These are phyloP conservation scores for Thraustochytrium sp. DNA, from an alignment of 352 stramenopile genomes.

Conservation along the genomic window DNA sequence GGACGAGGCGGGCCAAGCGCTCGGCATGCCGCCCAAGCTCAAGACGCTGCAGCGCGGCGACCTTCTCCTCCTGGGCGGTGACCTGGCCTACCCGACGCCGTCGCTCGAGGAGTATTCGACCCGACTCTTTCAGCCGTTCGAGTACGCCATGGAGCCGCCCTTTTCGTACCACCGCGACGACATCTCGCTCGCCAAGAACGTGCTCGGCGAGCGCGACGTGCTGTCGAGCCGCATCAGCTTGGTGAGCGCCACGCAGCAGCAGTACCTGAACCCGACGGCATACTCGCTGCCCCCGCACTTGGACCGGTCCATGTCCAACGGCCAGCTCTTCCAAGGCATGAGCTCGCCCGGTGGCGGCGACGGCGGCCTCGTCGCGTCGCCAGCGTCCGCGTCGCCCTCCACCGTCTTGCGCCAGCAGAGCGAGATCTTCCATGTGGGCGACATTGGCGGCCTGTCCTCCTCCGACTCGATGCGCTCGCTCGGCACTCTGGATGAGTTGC, in stretches of 20 bases:
- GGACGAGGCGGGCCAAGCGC: neutral
- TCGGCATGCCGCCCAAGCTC: too few relatives aligned
- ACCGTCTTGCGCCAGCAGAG: neutral
- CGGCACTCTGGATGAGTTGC: neutral
- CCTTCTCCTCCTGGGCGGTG: conserved; percentile 77
- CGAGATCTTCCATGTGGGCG: neutral
- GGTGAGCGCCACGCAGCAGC: neutral
- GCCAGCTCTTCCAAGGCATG: neutral
- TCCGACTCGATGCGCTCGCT: neutral
- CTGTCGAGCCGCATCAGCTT: conserved; percentile 44
- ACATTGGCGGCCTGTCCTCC: neutral
- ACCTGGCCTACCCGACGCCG: conserved; percentile 83
- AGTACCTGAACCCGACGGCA: neutral
- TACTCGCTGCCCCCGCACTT: neutral
- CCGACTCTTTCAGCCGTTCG: conserved; percentile 79
- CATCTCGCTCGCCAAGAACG: conserved; percentile 73
- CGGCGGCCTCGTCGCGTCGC: neutral
- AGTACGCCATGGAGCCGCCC: conserved; percentile 85
- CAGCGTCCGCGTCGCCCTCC: neutral
- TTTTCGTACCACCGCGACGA: conserved; percentile 68
- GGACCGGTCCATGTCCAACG: neutral
- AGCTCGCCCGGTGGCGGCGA: neutral
- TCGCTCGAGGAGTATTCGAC: conserved; percentile 77
- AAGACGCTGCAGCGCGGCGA: conserved; percentile 68
- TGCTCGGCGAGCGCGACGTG: conserved; percentile 53